Percentiles rank a stretch among this genome's conserved stretches.
These are phyloP conservation scores for Acanthamoeba triangularis DNA, from an alignment of 208 protist species.

Conservation along the genomic window DNA sequence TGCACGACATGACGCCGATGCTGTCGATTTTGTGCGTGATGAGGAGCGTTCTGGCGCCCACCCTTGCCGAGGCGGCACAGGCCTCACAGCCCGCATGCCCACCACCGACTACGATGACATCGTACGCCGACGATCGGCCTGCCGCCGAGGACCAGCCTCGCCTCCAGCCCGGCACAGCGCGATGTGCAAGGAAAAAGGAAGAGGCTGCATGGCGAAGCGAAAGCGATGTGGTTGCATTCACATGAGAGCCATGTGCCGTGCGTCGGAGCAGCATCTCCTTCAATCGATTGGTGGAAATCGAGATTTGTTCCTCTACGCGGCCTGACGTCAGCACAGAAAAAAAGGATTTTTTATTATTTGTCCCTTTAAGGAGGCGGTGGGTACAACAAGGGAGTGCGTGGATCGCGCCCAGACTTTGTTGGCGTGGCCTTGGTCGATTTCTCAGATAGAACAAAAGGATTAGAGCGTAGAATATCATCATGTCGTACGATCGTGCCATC, in stretches of 20 bases:
- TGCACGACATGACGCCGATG: slow-evolving; percentile 95
- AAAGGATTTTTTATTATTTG: not conserved
- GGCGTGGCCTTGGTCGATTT: too few relatives aligned
- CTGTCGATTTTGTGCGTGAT: slow-evolving; percentile 92
- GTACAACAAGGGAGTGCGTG: slow-evolving; percentile 54
- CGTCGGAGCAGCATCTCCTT: not conserved
- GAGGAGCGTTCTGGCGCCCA: slow-evolving; percentile 91
- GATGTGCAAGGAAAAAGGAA: not conserved
- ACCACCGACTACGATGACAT: slow-evolving; percentile 90
- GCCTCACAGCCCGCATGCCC: slow-evolving; percentile 95
- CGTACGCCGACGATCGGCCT: not conserved
- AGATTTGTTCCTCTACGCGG: not conserved
- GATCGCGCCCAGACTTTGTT: not conserved
- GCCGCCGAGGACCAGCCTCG: not conserved
- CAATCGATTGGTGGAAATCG: not conserved
- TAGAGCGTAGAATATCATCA: not conserved
- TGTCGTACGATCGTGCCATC: slow-evolving; percentile 99
- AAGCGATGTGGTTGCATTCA: not conserved
- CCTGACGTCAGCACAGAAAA: not conserved
- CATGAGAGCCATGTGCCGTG: not conserved
- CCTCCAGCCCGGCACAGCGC: not conserved
- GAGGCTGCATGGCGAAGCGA: not conserved
- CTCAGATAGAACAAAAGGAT: not conserved
- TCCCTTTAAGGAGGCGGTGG: not conserved
- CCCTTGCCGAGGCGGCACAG: slow-evolving; percentile 89